Conservation (phyloP, 148 eudicot genomes). For the Dianthus caryophyllus region DNA sequence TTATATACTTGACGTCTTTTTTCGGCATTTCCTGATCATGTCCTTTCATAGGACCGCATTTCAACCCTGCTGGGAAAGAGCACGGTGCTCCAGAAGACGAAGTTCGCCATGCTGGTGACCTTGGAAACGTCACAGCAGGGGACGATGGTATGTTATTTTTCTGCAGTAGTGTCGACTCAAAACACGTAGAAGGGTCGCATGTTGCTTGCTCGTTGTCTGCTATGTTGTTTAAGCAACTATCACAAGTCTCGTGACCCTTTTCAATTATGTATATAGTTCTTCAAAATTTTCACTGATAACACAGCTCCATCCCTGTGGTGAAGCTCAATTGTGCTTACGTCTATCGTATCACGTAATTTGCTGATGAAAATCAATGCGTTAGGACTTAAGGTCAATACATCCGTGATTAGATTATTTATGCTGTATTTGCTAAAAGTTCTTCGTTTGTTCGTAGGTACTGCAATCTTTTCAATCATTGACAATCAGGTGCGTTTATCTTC, state of each 20-base stretch:
- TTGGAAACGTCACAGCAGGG: constrained; percentile 84
- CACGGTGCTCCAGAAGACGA: constrained; percentile 98
- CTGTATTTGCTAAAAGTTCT: background rate
- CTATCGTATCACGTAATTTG: background rate
- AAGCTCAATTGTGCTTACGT: background rate
- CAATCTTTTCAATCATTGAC: constrained; percentile 67
- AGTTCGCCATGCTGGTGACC: constrained; percentile 97
- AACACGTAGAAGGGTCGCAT: background rate
- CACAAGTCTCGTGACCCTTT: background rate
- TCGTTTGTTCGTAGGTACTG: constrained; percentile 51
- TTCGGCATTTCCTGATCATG: background rate
- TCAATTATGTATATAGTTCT: background rate
- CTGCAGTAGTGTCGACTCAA: background rate
- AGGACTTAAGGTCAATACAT: background rate
- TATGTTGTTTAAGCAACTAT: background rate
- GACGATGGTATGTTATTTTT: constrained; percentile 66
- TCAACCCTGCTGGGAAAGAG: constrained; percentile 76
- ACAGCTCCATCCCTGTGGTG: too few species aligned
- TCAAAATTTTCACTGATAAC: background rate
- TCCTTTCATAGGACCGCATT: constrained; percentile 74
- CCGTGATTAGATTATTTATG: background rate
- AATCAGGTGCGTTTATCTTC: constrained; percentile 46
- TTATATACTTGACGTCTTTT: background rate
- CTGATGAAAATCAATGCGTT: background rate
- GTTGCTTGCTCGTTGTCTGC: background rate